Conservation (phyloP, 305 asterid species). For the Lippia alba region DNA sequence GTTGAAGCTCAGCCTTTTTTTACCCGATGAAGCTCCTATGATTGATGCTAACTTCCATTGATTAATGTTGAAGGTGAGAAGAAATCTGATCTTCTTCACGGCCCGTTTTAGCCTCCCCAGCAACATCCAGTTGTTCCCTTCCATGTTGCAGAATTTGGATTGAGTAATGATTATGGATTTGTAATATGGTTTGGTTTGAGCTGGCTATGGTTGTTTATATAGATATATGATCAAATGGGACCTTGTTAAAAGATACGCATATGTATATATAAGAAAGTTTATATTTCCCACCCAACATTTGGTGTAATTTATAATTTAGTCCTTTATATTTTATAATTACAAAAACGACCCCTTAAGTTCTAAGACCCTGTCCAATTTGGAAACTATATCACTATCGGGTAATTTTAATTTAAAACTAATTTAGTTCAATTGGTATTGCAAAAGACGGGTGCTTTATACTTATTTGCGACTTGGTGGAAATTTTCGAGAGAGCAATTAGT, state of each 20-base stretch:
- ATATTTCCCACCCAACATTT: no score
- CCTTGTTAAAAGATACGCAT: not conserved
- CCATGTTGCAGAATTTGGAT: constrained; percentile 34
- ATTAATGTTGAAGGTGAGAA: constrained; percentile 46
- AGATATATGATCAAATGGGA: not conserved
- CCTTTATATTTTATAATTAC: no score
- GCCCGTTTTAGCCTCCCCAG: constrained; percentile 59
- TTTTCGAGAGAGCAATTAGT: no score
- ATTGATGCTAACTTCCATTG: constrained; percentile 49
- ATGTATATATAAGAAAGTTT: not conserved
- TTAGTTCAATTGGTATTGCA: no score
- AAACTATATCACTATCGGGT: no score
- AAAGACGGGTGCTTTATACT: no score
- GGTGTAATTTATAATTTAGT: no score
- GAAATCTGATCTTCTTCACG: constrained; percentile 58
- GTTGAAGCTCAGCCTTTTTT: constrained; percentile 55
- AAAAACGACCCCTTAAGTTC: no score
- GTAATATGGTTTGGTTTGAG: not conserved
- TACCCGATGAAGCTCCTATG: constrained; percentile 45
- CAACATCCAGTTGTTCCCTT: constrained; percentile 32
- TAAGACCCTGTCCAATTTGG: no score
- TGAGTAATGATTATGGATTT: not conserved
- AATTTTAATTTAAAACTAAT: no score
- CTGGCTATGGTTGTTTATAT: no score
- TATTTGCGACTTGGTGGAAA: no score